phyloP scores from a whole-genome alignment of 305 asterid genomes.

The Fraxinus floribunda region DNA sequence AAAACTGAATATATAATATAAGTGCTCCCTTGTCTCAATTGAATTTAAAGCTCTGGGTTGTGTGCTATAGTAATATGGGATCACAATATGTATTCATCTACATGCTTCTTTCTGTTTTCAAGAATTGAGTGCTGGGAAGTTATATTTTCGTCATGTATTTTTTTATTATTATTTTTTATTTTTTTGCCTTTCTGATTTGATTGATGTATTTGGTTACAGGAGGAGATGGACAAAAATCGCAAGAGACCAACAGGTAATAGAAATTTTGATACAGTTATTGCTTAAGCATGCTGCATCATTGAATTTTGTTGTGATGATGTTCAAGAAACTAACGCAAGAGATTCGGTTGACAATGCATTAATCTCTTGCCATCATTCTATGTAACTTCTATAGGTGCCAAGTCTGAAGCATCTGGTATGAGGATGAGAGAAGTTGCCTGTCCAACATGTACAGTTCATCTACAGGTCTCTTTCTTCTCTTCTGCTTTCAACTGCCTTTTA shows the following conservation, averaged over 20 bases:
- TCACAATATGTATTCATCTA: neutral
- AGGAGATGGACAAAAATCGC: constrained; percentile 86
- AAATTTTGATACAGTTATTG: constrained; percentile 2
- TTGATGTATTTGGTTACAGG: constrained; percentile 43
- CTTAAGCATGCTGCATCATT: neutral
- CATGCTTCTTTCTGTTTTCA: neutral
- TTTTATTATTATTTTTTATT: neutral
- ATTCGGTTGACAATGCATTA: neutral
- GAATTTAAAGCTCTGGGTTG: neutral
- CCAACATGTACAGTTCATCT: constrained; percentile 89
- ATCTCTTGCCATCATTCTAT: neutral
- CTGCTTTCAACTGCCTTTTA: neutral
- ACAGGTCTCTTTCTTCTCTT: constrained; percentile 47
- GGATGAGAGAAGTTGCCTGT: constrained; percentile 81
- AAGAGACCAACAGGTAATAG: constrained; percentile 49
- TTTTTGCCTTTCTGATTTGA: constrained; percentile 16
- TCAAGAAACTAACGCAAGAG: neutral
- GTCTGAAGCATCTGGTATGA: constrained; percentile 38
- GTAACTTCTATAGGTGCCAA: constrained; percentile 38
- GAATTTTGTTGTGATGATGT: neutral
- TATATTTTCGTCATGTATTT: neutral
- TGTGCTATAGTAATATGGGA: neutral
- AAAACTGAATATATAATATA: neutral
- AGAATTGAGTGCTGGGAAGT: neutral
- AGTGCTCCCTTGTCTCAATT: neutral